Evolutionary conservation across 2,329 filamentous ascomycete species (phyloP).

Genomic region (Truncatella angustata): DNA sequence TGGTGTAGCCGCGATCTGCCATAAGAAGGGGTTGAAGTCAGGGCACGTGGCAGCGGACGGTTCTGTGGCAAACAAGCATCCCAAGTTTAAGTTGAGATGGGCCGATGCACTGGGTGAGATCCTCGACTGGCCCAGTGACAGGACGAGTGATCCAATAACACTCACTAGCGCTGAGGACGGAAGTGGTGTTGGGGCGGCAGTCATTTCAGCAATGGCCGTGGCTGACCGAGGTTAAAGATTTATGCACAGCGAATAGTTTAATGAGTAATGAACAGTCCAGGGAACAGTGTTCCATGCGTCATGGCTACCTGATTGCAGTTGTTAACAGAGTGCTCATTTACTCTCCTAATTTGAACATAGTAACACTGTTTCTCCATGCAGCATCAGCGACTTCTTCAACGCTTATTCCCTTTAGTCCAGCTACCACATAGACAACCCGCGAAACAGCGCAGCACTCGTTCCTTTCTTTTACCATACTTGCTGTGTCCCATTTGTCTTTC

Average conservation of each 20-base stretch:
- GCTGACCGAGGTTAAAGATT: too few relatives aligned
- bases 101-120: slow-evolving; percentile 71
- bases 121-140: slow-evolving; percentile 65
- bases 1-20: slow-evolving; percentile 74
- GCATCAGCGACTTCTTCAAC: slow-evolving; percentile 41
- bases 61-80: slow-evolving; percentile 77
- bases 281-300: too few relatives aligned
- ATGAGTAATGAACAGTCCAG: too few relatives aligned
- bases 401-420: slow-evolving; percentile 41
- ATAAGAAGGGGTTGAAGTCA: slow-evolving; percentile 67
- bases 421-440: slow-evolving; percentile 44
- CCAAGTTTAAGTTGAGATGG: slow-evolving; percentile 71
- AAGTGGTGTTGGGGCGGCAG: slow-evolving; percentile 70
- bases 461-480: slow-evolving; percentile 47
- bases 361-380: slow-evolving; percentile 32
- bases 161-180: slow-evolving; percentile 71
- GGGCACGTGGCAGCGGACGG: slow-evolving; percentile 76
- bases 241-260: too few relatives aligned
- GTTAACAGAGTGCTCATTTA: neutral
- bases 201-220: slow-evolving; percentile 55
- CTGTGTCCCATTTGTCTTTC: slow-evolving; percentile 44
- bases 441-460: slow-evolving; percentile 51
- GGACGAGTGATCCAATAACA: slow-evolving; percentile 65
- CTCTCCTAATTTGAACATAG: slow-evolving; percentile 24
- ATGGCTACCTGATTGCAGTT: too few relatives aligned